phyloP scores from a whole-genome alignment of 2,329 filamentous ascomycete genomes.

The Fusarium acutatum region DNA sequence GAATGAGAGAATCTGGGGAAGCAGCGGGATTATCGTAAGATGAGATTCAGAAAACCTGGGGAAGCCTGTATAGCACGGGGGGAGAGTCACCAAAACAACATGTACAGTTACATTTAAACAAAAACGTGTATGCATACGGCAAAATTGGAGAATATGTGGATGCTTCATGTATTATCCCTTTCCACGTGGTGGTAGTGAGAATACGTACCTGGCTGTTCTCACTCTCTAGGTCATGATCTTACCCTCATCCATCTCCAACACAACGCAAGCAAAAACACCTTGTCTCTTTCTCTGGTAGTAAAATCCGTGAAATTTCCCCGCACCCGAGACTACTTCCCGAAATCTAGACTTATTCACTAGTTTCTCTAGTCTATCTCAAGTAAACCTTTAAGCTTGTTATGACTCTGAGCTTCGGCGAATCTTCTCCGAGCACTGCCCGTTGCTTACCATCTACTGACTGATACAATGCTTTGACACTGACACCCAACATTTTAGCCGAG shows the following conservation, averaged over 20 bases:
- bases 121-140: background rate
- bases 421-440: background rate
- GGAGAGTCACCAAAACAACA: background rate
- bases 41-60: constrained; percentile 17
- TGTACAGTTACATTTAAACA: background rate
- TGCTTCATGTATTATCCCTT: background rate
- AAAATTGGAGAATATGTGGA: constrained; percentile 14
- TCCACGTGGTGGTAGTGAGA: constrained; percentile 10
- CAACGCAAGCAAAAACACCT: background rate
- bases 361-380: background rate
- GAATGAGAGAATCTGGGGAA: background rate
- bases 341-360: background rate
- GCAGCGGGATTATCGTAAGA: constrained; percentile 6
- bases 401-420: background rate
- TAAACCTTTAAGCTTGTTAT: background rate
- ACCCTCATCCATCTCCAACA: constrained; percentile 23
- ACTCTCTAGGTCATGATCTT: constrained; percentile 7
- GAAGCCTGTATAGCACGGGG: constrained; percentile 14
- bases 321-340: constrained; percentile 3
- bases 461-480: too few relatives aligned
- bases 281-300: background rate
- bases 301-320: constrained; percentile 11
- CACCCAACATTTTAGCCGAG: constrained; percentile 6
- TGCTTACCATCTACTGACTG: too few relatives aligned
- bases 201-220: background rate